phyloP scores from a whole-genome alignment of 306 rosid genomes.

The Dalbergia cochinchinensis region DNA sequence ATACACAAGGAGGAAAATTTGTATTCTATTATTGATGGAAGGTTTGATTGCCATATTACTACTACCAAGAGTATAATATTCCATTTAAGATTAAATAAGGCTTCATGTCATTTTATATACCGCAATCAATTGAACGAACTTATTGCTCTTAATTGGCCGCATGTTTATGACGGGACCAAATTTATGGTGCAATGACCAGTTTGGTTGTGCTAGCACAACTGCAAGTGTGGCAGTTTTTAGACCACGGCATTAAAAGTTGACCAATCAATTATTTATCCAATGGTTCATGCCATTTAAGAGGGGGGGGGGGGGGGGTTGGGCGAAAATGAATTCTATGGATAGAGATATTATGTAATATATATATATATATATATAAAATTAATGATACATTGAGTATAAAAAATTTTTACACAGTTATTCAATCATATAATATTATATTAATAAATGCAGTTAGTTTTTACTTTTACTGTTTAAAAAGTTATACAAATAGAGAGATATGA shows the following conservation, averaged over 20 bases:
- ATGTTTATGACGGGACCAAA: background rate
- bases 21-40: conserved; percentile 40
- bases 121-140: background rate
- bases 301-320: no score
- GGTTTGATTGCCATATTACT: conserved; percentile 24
- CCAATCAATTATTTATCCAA: background rate
- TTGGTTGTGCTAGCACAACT: background rate
- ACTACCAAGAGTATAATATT: background rate
- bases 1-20: background rate
- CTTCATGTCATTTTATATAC: background rate
- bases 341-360: no score
- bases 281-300: background rate
- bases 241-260: background rate
- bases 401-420: no score
- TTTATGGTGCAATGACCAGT: background rate
- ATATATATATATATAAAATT: no score
- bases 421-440: no score
- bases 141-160: background rate
- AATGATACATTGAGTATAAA: no score
- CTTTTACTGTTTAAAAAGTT: no score
- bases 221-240: background rate
- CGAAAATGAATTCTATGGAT: no score
- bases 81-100: background rate
- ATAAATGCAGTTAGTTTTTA: no score
- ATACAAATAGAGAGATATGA: no score